Conservation (phyloP, 441 rosid genomes). For the Dalechampia spathulata region DNA sequence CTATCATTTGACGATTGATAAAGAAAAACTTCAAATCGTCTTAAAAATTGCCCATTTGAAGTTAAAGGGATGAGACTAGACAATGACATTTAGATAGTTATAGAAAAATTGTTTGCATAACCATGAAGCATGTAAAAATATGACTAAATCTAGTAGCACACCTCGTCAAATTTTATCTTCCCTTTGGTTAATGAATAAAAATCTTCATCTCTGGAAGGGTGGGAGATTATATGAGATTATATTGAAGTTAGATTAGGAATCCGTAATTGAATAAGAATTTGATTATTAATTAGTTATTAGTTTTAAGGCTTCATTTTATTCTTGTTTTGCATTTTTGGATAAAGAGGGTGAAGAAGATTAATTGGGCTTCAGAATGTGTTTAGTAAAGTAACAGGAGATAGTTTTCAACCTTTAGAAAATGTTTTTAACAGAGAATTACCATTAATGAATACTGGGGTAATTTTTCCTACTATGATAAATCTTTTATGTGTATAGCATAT, state of each 20-base stretch:
- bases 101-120: not conserved
- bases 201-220: too few species aligned
- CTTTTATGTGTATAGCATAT: conserved; percentile 10
- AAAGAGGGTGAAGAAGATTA: conserved; percentile 1
- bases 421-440: conserved; percentile 12
- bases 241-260: not conserved
- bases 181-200: too few species aligned
- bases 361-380: conserved; percentile 8
- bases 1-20: not conserved
- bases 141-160: too few species aligned
- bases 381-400: not conserved
- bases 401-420: conserved; percentile 10
- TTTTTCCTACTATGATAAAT: not conserved
- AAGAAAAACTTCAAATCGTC: not conserved
- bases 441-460: conserved; percentile 4
- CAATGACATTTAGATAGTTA: not conserved
- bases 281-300: too few species aligned
- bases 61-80: not conserved
- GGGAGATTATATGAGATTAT: too few species aligned
- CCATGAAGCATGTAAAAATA: not conserved
- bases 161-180: too few species aligned
- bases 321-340: not conserved
- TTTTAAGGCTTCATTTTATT: conserved; percentile 2
- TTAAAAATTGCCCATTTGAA: not conserved
- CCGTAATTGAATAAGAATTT: not conserved